Evolutionary conservation across 345 rosid genomes (phyloP), one percentile per base, ranked within the genome.

Genomic region (Clausena lansium): DNA sequence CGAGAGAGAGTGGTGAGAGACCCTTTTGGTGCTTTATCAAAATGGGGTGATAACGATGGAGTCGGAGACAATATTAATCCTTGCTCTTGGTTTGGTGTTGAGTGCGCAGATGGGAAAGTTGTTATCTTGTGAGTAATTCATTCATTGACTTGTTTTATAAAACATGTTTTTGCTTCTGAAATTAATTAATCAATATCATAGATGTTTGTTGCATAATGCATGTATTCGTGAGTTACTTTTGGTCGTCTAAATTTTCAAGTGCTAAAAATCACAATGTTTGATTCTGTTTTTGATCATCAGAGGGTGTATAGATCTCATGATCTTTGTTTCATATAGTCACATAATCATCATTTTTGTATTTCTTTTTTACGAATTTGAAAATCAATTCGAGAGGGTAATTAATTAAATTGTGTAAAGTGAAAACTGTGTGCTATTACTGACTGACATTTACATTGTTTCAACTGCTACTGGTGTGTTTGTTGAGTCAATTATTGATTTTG

Each of bases 51-150:
- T 73, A 70, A 82, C 57, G 78, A 78, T 76, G 83, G 85, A 67
- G 76, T 45, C 17, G 50, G 50, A 45, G 50, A 52, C 5, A 52
- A 69, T 19, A 28, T 63, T 38, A 85, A 87, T 83, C 98, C 87
- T 54, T 95, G 99, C 80, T 90, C 86, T 25, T 93, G 99, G 99
- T 91, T 84, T 20, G 99, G 96, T 13, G 87, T 95, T 6, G 91
- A 79, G 54, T 95, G 99, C 84, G 91, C 89, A 39, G 67, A 88
- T 70, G 93, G 91, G 69, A 87, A 82, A 81, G 93, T 95, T 1
- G 86, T 88, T 50, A 64, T 75, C 86, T 79, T 93, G 99, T 93
- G 83, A 88, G 99, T 84, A 9, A 60, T 30, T 68, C 50, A 6
- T 9, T 57, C 20, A 17, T 17, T 11, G 2, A 13, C 11, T 72